Percentiles rank a stretch among this genome's conserved stretches.
Conservation (phyloP, 495 filamentous ascomycete genomes). For the Penicillium ochrochloron region DNA sequence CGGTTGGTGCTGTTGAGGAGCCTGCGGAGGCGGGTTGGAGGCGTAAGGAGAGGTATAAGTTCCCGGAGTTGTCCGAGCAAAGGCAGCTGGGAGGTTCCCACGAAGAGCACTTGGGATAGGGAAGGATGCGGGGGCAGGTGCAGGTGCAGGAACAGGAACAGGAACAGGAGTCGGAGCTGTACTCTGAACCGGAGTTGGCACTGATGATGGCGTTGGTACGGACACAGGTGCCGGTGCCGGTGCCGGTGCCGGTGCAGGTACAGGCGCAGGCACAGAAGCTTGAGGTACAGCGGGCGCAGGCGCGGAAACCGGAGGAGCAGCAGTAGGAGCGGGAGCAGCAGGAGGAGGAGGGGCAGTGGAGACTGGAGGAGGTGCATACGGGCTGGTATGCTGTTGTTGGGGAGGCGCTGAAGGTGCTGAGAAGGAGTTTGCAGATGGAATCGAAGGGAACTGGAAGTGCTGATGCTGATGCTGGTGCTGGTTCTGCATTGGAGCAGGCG, state of each 20-base stretch:
- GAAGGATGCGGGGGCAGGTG: constrained; percentile 37
- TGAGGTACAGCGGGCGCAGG: too few species aligned
- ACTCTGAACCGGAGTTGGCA: constrained; percentile 18
- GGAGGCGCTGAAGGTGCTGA: constrained; percentile 26
- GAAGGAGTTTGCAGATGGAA: constrained; percentile 40
- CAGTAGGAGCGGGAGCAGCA: constrained; percentile 10
- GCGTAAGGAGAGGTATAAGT: constrained; percentile 52
- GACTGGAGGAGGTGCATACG: constrained; percentile 23
- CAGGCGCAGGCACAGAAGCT: too few species aligned
- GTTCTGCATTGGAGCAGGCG: constrained; percentile 39
- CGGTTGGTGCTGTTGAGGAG: constrained; percentile 36
- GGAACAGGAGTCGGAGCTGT: constrained; percentile 24
- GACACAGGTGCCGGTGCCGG: constrained; percentile 24
- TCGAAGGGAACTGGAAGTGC: constrained; percentile 52
- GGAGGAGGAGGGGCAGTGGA: too few species aligned
- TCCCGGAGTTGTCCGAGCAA: constrained; percentile 44
- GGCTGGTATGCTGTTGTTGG: constrained; percentile 31
- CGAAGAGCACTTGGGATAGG: constrained; percentile 49
- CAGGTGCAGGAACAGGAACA: constrained; percentile 25
- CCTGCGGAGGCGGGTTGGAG: constrained; percentile 43
- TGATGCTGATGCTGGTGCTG: constrained; percentile 41
- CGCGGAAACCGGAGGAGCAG: constrained; percentile 17
- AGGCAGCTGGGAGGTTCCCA: constrained; percentile 50
- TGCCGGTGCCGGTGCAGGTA: constrained; percentile 15
- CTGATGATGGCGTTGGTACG: constrained; percentile 26